Evolutionary conservation across 2,329 filamentous ascomycete genomes (phyloP), one percentile per base, ranked within the genome.

Genomic region (Penicillium sp.): DNA sequence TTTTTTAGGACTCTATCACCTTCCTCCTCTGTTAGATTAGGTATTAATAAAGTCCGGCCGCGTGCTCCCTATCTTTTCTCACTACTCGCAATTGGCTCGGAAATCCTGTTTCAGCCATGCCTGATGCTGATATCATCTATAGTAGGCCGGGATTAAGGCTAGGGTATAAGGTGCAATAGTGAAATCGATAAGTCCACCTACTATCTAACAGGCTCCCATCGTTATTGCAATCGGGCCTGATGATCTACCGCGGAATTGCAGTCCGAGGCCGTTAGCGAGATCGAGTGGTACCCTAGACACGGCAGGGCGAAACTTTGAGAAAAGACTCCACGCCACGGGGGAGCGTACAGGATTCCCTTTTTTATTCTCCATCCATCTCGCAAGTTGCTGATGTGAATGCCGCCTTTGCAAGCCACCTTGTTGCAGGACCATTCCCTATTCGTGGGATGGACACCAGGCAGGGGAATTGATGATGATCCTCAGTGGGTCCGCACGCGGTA

Each of bases 141-240:
- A 39, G 39, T 42, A 42, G 19, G 14, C 19, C 19, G 16, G 19
- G 39, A 13, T 6, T 23, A 5, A 14, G 19, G 11, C 19, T 42
- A 23, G 39, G 39, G 9, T 13, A 42, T 42, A 42, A 19, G 19
- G 37, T 42, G 19, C 19, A 42, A 42, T 42, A 42, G 39, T 42
- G 39, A 42, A 42, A 42, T 42, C 39, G 39, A 42, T 42, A 42
- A 42, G 39, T 42, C 39, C 45, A 43, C 25, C 45, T 54, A 33
- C 25, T 33, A 31, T 43, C 21, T 39, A 25, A 3, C 11, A 25
- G 43, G 45, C 46, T 44, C n/a, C n/a, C 4, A 45, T 54, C 25
- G 47, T 52, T 54, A 57, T 65, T 50, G 59, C 54, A 56, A 66
- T 66, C 62, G 61, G 59, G 54, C 48, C 62, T 55, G 59, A 54